These are phyloP conservation scores for Fusarium sp. DNA, from an alignment of 2,329 filamentous ascomycete genomes.

Conservation along the genomic window DNA sequence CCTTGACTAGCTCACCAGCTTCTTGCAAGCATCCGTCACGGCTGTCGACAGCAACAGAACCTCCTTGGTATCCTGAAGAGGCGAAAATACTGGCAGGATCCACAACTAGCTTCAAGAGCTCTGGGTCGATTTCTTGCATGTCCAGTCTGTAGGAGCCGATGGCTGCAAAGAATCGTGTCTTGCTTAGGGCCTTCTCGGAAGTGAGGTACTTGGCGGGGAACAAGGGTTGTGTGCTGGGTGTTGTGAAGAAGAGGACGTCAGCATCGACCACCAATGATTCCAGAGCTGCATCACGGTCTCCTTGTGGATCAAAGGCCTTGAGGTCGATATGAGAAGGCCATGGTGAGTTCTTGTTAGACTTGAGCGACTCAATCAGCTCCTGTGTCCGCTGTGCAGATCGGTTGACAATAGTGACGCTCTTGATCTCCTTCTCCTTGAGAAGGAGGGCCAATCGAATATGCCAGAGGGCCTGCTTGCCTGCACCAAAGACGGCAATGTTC, in stretches of 20 bases:
- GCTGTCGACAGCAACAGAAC: slow-evolving; percentile 43
- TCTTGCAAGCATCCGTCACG: slow-evolving; percentile 46
- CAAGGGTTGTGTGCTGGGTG: slow-evolving; percentile 44
- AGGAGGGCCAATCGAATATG: slow-evolving; percentile 75
- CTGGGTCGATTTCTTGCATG: slow-evolving; percentile 49
- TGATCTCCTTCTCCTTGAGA: slow-evolving; percentile 51
- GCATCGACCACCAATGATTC: slow-evolving; percentile 35
- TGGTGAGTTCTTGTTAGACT: slow-evolving; percentile 3
- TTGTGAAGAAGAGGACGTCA: slow-evolving; percentile 49
- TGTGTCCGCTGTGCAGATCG: slow-evolving; percentile 41
- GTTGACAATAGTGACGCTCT: slow-evolving; percentile 49
- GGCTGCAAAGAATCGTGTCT: slow-evolving; percentile 44
- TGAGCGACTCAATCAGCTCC: slow-evolving; percentile 35
- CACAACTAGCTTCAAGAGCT: slow-evolving; percentile 39
- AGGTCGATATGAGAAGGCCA: slow-evolving; percentile 34
- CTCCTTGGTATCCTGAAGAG: slow-evolving; percentile 1
- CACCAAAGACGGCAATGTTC: slow-evolving; percentile 75
- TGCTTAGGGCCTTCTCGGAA: slow-evolving; percentile 34
- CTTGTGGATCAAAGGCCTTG: slow-evolving; percentile 15
- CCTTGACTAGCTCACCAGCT: slow-evolving; percentile 48
- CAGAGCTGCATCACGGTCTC: slow-evolving; percentile 20
- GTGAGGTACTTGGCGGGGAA: slow-evolving; percentile 42
- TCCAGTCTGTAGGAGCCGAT: slow-evolving; percentile 49
- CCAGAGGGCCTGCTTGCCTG: slow-evolving; percentile 79
- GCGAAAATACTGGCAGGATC: slow-evolving; percentile 22